Conservation (phyloP, 768 basidiomycete species). For the Cubamyces lactineus region DNA sequence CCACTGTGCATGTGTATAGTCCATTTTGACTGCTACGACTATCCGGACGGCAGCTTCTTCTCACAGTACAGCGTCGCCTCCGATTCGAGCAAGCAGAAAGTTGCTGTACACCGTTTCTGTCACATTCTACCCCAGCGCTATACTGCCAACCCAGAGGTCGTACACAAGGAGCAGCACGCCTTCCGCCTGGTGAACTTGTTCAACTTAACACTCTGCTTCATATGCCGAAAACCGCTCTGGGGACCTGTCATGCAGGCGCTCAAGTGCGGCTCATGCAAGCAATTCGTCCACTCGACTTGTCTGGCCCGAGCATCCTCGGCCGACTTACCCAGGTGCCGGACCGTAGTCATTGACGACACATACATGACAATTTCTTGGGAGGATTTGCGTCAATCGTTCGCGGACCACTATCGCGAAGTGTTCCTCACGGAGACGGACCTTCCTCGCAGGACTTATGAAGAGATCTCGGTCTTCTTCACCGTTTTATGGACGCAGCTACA, state of each 20-base stretch:
- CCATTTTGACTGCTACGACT: constrained; percentile 81
- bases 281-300: constrained; percentile 64
- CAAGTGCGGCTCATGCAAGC: constrained; percentile 62
- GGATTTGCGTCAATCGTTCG: constrained; percentile 59
- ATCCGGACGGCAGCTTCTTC: constrained; percentile 62
- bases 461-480: constrained; percentile 61
- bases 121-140: constrained; percentile 42
- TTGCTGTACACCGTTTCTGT: constrained; percentile 68
- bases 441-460: constrained; percentile 60
- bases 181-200: constrained; percentile 70
- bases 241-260: constrained; percentile 65
- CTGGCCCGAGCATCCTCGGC: constrained; percentile 29
- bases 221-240: constrained; percentile 76
- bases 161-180: constrained; percentile 46
- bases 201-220: constrained; percentile 69
- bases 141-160: constrained; percentile 23
- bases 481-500: constrained; percentile 71
- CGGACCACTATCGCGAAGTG: constrained; percentile 51
- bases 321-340: constrained; percentile 45
- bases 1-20: constrained; percentile 69
- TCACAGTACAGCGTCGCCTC: constrained; percentile 52
- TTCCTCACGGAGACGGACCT: constrained; percentile 51
- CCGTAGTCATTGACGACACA: constrained; percentile 42
- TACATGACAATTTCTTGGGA: constrained; percentile 56
- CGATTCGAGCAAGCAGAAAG: constrained; percentile 52